A percentile compares a stretch with the other conserved stretches of the same genome.
Evolutionary conservation across 257 asterid species (phyloP).

Genomic region (Oldenlandia corymbosa): DNA sequence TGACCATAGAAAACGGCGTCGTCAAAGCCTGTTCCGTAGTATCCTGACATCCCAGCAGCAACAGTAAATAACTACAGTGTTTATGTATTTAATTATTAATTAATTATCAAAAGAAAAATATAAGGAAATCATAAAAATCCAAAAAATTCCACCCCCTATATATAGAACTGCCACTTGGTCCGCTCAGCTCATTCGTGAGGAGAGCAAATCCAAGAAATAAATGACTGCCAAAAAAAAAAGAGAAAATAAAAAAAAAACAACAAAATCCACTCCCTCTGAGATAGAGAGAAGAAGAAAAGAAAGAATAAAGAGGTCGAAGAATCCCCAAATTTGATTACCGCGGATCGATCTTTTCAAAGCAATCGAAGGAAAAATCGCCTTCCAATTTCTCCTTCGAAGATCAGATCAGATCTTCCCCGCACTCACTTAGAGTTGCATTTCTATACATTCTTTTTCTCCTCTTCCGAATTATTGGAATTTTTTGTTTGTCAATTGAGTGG

Average conservation of each 20-base stretch:
- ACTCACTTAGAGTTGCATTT: neutral
- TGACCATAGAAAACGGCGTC: conserved; percentile 6
- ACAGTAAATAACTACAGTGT: neutral
- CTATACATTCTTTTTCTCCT: neutral
- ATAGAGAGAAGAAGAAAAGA: conserved; percentile 12
- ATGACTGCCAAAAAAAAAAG: no score
- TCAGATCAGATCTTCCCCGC: conserved; percentile 47
- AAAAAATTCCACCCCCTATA: neutral
- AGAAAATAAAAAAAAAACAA: neutral
- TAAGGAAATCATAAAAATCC: neutral
- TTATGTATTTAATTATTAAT: no score
- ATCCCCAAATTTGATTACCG: conserved; percentile 38
- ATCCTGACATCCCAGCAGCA: neutral
- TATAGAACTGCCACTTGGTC: neutral
- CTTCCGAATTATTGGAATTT: neutral
- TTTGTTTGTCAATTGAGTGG: neutral
- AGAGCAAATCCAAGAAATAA: conserved; percentile 4
- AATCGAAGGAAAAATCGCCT: neutral
- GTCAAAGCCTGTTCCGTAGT: neutral
- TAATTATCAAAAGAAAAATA: no score
- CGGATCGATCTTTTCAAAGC: conserved; percentile 54
- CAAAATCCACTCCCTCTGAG: conserved; percentile 1
- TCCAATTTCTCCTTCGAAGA: conserved; percentile 22
- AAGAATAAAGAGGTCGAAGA: conserved; percentile 8
- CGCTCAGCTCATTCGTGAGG: no score